These are phyloP conservation scores for Ochromonas danica DNA, from an alignment of 108 stramenopile genomes.

Conservation along the genomic window DNA sequence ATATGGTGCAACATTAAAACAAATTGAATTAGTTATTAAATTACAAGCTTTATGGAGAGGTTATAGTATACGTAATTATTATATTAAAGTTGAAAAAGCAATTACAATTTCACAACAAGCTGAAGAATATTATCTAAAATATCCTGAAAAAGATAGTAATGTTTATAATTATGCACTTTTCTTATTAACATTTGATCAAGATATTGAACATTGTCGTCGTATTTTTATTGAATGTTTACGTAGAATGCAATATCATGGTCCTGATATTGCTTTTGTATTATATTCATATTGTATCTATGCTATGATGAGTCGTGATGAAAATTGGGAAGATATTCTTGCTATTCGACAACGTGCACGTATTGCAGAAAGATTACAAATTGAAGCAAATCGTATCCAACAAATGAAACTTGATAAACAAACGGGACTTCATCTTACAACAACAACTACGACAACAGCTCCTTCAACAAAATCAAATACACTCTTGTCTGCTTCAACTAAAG, in stretches of 20 bases:
- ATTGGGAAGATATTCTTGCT: not conserved
- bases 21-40: slow-evolving; percentile 7
- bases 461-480: not conserved
- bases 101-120: not conserved
- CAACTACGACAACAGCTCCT: not conserved
- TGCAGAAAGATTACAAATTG: not conserved
- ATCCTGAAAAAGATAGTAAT: slow-evolving; percentile 3
- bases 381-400: not conserved
- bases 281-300: slow-evolving; percentile 6
- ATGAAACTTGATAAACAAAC: not conserved
- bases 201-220: not conserved
- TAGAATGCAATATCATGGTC: slow-evolving; percentile 13
- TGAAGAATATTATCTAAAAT: not conserved
- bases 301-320: not conserved
- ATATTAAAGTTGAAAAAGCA: not conserved
- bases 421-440: not conserved
- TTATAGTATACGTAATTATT: not conserved
- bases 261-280: slow-evolving; percentile 31
- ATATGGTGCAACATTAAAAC: slow-evolving; percentile 5
- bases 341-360: not conserved
- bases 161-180: slow-evolving; percentile 18
- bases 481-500: not conserved
- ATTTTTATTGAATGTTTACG: slow-evolving; percentile 18
- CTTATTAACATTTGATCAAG: not conserved
- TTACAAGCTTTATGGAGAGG: slow-evolving; percentile 29